phyloP scores from a whole-genome alignment of 2,329 filamentous ascomycete species.

The Didymella segeticola region DNA sequence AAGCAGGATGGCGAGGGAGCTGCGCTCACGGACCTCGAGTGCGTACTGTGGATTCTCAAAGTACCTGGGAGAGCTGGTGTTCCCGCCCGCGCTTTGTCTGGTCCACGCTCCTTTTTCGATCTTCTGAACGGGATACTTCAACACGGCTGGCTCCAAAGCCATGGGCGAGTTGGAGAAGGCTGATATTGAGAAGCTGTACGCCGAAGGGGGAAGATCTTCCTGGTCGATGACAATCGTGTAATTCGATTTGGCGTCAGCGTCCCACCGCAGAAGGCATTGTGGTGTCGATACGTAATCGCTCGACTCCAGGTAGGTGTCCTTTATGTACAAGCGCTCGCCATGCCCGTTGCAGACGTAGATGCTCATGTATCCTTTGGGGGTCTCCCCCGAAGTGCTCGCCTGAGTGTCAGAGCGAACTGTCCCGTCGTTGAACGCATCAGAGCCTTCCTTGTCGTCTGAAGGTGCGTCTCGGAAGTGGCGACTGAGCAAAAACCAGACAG shows the following conservation, averaged over 20 bases:
- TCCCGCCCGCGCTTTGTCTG: constrained; percentile 80
- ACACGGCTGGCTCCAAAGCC: constrained; percentile 65
- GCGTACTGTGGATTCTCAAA: constrained; percentile 87
- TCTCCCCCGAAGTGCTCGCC: constrained; percentile 35
- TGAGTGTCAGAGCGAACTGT: constrained; percentile 32
- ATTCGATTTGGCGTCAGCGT: constrained; percentile 59
- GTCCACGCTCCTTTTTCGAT: constrained; percentile 75
- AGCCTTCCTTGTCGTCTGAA: constrained; percentile 44
- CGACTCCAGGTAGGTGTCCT: constrained; percentile 73
- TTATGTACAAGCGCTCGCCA: constrained; percentile 76
- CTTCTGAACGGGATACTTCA: constrained; percentile 65
- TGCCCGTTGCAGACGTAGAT: constrained; percentile 78
- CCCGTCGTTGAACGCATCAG: constrained; percentile 43
- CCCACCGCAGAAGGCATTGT: constrained; percentile 83
- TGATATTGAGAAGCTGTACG: constrained; percentile 86
- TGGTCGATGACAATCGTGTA: constrained; percentile 77
- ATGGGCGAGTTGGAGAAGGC: constrained; percentile 75
- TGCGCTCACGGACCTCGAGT: constrained; percentile 63
- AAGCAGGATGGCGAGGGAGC: constrained; percentile 75
- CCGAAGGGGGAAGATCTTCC: constrained; percentile 74
- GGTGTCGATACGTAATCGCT: constrained; percentile 93
- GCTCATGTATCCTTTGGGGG: constrained; percentile 77
- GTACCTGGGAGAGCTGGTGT: constrained; percentile 76
- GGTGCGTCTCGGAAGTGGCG: constrained; percentile 76
- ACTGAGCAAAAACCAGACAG: constrained; percentile 83